Base-by-base conservation (phyloP, 805 yeast genomes). In the Clavispora fructus region DNA sequence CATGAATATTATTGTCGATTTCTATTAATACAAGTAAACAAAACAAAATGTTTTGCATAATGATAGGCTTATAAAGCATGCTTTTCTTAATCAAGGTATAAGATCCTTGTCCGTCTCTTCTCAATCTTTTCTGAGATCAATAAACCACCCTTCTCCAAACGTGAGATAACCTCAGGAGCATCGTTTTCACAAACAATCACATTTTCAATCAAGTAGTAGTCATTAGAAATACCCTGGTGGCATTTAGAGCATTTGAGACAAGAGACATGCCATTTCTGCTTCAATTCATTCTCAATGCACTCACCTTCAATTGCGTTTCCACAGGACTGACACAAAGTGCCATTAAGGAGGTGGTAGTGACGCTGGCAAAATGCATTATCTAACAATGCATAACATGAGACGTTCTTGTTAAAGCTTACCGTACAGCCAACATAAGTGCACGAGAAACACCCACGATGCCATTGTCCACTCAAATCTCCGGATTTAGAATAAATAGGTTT, bases 381-480 rank as follows among this genome's bases (percentile, higher is more conserved):
- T 29, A 82, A 72, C 37, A 80, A 74, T 7, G 87, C 96, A 62
- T 91, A 94, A 56, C 90, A 83, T 25, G 79, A 78, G 14, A 78
- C 77, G 11, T 77, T 73, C 56, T 80, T 85, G 52, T 71, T 74
- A 64, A 87, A 86, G 33, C 64, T 65, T 1, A 73, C 59, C 8
- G 64, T 65, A 68, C 98, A 92, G 11, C 71, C 64, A 1, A 51
- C 55, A 47, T 62, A 56, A 16, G 73, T 66, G 69, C 99, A 94
- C 12, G 70, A 69, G 71, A 94, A 92, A 62, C 99, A 94, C 13
- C 73, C 65, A 35, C 95, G 75, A 61, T 94, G 99, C 98, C 98
- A 94, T 61, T 90, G 92, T 0, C 97, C 98, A 1, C 88, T 78
- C 40, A 86, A 68, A 58, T 83, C 90, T n/a, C 83, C 86, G 45